Evolutionary conservation across 768 basidiomycete species (phyloP).

Genomic region (Rhizopogon vulgaris): DNA sequence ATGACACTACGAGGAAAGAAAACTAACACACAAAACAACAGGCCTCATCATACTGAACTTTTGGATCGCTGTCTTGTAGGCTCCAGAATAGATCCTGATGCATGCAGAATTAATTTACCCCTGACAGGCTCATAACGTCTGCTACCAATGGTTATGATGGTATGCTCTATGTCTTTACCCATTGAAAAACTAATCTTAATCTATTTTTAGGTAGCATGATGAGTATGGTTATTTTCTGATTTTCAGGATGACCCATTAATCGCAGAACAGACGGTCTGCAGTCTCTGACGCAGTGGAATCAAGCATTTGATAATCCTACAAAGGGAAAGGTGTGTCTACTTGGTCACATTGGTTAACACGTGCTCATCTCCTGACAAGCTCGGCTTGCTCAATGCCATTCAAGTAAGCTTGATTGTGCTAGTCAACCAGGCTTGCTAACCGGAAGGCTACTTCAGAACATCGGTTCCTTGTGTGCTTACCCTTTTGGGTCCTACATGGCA

Average conservation of each 20-base stretch:
- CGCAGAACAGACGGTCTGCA: constrained; percentile 28
- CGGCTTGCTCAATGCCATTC: constrained; percentile 31
- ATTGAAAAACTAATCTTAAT: neutral
- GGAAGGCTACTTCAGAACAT: constrained; percentile 25
- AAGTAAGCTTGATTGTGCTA: constrained; percentile 15
- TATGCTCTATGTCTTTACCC: neutral
- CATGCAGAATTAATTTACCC: neutral
- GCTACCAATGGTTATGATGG: constrained; percentile 33
- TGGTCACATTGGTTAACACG: neutral
- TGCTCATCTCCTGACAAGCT: constrained; percentile 14
- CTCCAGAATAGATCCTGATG: neutral
- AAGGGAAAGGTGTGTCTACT: constrained; percentile 19
- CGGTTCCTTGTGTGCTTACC: constrained; percentile 32
- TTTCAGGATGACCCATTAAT: neutral
- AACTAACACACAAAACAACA: constrained; percentile 14
- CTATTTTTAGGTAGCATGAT: constrained; percentile 28
- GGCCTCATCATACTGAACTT: constrained; percentile 52
- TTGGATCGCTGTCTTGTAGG: constrained; percentile 60
- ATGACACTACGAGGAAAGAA: neutral
- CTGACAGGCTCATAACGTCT: constrained; percentile 28
- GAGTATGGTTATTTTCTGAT: constrained; percentile 19
- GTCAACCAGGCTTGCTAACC: constrained; percentile 6
- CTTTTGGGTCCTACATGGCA: constrained; percentile 34
- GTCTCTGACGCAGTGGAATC: constrained; percentile 31
- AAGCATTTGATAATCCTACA: constrained; percentile 24